Percentiles rank a stretch among this genome's conserved stretches.
Evolutionary conservation across 2,329 filamentous ascomycete genomes (phyloP).

Genomic region (Aspergillus eucalypticola): DNA sequence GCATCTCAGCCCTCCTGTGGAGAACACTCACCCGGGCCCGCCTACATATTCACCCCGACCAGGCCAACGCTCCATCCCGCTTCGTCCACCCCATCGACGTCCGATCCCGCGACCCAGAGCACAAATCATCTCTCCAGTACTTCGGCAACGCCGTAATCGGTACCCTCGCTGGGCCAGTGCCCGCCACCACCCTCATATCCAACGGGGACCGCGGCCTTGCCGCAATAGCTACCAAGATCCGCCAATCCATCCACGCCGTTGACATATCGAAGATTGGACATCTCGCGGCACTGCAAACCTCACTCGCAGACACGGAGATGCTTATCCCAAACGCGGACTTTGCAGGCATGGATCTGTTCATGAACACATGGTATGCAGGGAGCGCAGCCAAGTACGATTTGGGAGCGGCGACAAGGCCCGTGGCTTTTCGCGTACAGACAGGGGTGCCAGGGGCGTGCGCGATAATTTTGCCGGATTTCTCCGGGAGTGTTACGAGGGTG

Average conservation of each 20-base stretch:
- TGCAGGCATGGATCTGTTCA: slow-evolving; percentile 23
- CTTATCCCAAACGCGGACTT: slow-evolving; percentile 20
- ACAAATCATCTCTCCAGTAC: slow-evolving; percentile 21
- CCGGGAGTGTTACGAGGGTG: slow-evolving; percentile 2
- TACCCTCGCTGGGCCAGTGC: slow-evolving; percentile 17
- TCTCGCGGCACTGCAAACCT: slow-evolving; percentile 18
- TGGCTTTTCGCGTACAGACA: slow-evolving; percentile 18
- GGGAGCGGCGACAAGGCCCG: slow-evolving; percentile 16
- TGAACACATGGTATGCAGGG: slow-evolving; percentile 27
- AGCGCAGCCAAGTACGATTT: slow-evolving; percentile 24
- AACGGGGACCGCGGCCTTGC: slow-evolving; percentile 18
- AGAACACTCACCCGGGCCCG: slow-evolving; percentile 24
- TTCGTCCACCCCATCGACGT: slow-evolving; percentile 25
- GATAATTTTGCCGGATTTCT: slow-evolving; percentile 23
- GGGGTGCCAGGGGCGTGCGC: slow-evolving; percentile 15
- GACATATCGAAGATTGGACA: slow-evolving; percentile 16
- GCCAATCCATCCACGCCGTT: slow-evolving; percentile 21
- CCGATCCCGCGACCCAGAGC: slow-evolving; percentile 23
- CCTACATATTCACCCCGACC: slow-evolving; percentile 19
- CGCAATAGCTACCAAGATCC: slow-evolving; percentile 20
- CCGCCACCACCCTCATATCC: slow-evolving; percentile 11
- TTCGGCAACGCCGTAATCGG: slow-evolving; percentile 26
- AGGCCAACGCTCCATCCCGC: slow-evolving; percentile 9
- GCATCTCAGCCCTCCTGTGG: slow-evolving; percentile 28
- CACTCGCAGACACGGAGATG: slow-evolving; percentile 18